phyloP scores from a whole-genome alignment of 148 eudicot species.

The Nyssa sinensis region DNA sequence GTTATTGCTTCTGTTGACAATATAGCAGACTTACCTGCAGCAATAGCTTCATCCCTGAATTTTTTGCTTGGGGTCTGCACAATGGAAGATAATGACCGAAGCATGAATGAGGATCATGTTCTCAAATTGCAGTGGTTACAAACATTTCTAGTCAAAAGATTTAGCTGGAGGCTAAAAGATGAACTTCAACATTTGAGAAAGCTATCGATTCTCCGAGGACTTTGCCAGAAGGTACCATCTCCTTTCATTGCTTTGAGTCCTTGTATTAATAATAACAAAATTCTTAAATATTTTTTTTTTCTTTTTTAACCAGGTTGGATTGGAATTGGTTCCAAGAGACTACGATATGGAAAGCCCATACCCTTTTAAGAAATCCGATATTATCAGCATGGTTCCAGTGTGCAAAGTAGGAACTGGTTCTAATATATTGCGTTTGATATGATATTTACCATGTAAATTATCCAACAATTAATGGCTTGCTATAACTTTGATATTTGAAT shows the following conservation, averaged over 20 bases:
- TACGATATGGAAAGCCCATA: slow-evolving; percentile 74
- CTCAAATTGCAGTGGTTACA: slow-evolving; percentile 73
- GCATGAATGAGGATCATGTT: slow-evolving; percentile 30
- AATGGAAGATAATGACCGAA: slow-evolving; percentile 33
- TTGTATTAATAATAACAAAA: slow-evolving; percentile 4
- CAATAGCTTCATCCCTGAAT: slow-evolving; percentile 73
- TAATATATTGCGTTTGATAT: not conserved
- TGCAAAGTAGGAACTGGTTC: slow-evolving; percentile 63
- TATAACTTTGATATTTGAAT: not conserved
- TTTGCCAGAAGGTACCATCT: slow-evolving; percentile 76
- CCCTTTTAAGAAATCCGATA: slow-evolving; percentile 79
- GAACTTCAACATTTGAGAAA: slow-evolving; percentile 78
- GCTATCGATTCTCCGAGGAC: slow-evolving; percentile 82
- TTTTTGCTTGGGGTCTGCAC: slow-evolving; percentile 59
- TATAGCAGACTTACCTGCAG: slow-evolving; percentile 58
- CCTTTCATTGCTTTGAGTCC: slow-evolving; percentile 10
- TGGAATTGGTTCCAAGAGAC: slow-evolving; percentile 91
- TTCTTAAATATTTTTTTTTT: slow-evolving; percentile 3
- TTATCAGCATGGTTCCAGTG: slow-evolving; percentile 84
- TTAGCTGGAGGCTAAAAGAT: slow-evolving; percentile 74
- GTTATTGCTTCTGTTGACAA: slow-evolving; percentile 76
- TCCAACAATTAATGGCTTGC: not conserved
- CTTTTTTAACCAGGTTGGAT: slow-evolving; percentile 85
- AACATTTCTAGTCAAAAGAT: slow-evolving; percentile 63
- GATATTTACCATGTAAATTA: not conserved